Evolutionary conservation across 257 asterid genomes (phyloP).

Genomic region (Plectranthus barbatus): DNA sequence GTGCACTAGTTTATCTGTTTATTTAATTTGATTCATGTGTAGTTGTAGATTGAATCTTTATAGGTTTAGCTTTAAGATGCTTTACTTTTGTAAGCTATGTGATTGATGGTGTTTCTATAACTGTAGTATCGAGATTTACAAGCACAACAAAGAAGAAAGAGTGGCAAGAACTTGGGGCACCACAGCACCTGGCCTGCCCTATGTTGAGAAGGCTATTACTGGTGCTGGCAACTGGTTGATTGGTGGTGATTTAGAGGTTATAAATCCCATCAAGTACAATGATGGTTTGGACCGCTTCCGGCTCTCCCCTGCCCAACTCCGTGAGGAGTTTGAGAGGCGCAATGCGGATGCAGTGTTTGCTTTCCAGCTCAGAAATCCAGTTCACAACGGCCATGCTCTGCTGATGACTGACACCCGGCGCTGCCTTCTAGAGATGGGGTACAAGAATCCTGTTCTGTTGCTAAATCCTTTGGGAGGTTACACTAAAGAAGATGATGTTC

Average conservation of each 20-base stretch:
- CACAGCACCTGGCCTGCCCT: constrained; percentile 80
- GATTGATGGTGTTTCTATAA: not conserved
- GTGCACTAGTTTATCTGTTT: not conserved
- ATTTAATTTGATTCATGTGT: not conserved
- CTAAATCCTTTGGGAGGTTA: constrained; percentile 91
- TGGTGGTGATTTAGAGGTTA: constrained; percentile 84
- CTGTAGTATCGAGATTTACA: constrained; percentile 73
- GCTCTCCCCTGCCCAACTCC: constrained; percentile 19
- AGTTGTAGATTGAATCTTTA: not conserved
- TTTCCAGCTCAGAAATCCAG: constrained; percentile 43
- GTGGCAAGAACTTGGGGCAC: constrained; percentile 95
- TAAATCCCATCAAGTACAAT: constrained; percentile 57
- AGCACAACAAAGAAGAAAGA: constrained; percentile 93
- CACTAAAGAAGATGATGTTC: constrained; percentile 95
- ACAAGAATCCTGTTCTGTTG: constrained; percentile 7
- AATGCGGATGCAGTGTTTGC: constrained; percentile 55
- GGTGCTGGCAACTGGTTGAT: constrained; percentile 82
- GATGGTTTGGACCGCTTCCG: constrained; percentile 81
- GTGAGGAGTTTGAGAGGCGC: no score
- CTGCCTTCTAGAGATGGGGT: constrained; percentile 26
- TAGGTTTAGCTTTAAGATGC: not conserved
- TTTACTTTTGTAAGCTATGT: not conserved
- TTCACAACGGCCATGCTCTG: constrained; percentile 68
- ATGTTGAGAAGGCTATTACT: constrained; percentile 60
- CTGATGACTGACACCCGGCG: constrained; percentile 91